Conservation (phyloP, 2,329 filamentous ascomycete genomes). For the Diaporthe aspalathi region DNA sequence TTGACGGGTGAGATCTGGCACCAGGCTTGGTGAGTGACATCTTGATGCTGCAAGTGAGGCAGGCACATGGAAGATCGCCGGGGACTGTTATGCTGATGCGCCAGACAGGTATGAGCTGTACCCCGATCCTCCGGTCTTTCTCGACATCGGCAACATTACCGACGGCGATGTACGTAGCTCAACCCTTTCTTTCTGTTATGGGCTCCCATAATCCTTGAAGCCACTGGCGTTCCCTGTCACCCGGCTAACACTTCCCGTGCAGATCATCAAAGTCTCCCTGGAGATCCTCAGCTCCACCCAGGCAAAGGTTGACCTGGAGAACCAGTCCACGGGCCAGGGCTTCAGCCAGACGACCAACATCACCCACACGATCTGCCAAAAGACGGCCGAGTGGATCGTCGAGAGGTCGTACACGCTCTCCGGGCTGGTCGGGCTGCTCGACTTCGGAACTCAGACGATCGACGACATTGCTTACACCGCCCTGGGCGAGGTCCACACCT, state of each 20-base stretch:
- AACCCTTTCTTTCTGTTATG: no score
- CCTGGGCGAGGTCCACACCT: not conserved
- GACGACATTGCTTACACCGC: not conserved
- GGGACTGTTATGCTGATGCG: not conserved
- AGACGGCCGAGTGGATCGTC: conserved; percentile 3
- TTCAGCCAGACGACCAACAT: not conserved
- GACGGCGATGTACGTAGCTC: not conserved
- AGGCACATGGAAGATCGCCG: not conserved
- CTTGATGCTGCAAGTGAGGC: no score
- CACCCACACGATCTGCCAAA: not conserved
- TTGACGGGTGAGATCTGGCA: not conserved
- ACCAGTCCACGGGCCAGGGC: not conserved
- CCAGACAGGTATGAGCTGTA: not conserved
- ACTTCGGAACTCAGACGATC: not conserved
- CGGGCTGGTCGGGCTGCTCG: not conserved
- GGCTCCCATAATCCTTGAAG: no score
- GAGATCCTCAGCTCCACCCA: not conserved
- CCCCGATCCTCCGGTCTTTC: not conserved
- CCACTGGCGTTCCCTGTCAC: no score
- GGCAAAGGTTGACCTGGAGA: not conserved
- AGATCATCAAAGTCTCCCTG: not conserved
- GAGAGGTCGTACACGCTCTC: not conserved
- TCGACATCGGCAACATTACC: conserved; percentile 2
- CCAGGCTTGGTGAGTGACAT: not conserved
- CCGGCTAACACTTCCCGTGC: accelerated